These are phyloP conservation scores for Dictyostelium purpureum DNA, from an alignment of 78 protist species.

Conservation along the genomic window DNA sequence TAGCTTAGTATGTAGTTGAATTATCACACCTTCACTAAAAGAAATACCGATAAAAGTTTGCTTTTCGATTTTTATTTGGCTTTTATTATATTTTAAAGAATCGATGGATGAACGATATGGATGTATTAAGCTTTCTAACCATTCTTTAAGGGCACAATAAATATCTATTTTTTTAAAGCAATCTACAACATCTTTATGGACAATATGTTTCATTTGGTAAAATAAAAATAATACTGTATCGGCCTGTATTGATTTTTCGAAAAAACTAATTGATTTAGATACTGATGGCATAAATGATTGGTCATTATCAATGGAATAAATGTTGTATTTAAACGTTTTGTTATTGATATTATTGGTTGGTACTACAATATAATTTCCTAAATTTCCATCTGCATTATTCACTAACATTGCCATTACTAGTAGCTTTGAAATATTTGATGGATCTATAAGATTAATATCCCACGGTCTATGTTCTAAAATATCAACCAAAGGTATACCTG, in stretches of 20 bases:
- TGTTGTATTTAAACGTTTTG: neutral
- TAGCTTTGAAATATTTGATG: neutral
- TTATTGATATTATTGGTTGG: neutral
- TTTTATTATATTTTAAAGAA: neutral
- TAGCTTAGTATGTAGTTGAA: neutral
- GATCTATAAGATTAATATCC: neutral
- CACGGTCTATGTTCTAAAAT: neutral
- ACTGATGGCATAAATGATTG: neutral
- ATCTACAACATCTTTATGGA: neutral
- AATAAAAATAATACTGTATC: neutral
- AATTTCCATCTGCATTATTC: neutral
- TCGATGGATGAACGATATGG: neutral
- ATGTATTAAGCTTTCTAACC: neutral
- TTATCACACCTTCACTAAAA: neutral
- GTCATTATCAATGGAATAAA: conserved; percentile 2
- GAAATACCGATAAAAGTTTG: neutral
- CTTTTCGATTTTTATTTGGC: neutral
- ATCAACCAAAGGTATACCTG: neutral
- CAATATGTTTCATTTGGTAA: neutral
- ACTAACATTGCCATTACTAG: neutral
- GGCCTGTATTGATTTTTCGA: neutral
- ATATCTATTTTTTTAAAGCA: neutral
- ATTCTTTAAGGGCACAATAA: neutral
- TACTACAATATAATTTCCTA: neutral
- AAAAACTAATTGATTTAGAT: neutral